A percentile compares a stretch with the other conserved stretches of the same genome.
Conservation (phyloP, 202 grass and related monocot species). For the Zoysia matrella region DNA sequence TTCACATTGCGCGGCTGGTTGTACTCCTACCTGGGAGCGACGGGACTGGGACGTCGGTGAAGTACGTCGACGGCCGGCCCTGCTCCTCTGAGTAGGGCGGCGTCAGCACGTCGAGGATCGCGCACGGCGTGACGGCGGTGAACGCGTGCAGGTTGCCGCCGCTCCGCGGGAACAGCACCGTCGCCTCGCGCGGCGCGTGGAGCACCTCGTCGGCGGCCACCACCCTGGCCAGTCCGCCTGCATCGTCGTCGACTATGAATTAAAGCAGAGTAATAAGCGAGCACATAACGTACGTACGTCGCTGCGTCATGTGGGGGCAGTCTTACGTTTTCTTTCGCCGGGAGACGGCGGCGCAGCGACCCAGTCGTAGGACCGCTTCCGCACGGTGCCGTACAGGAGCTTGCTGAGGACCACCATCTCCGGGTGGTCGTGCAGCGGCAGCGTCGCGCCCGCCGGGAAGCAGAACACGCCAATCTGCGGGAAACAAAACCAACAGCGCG, state of each 20-base stretch:
- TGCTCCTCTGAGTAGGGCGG: constrained; percentile 77
- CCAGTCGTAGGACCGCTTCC: constrained; percentile 78
- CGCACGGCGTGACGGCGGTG: constrained; percentile 81
- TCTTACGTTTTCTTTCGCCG: constrained; percentile 44
- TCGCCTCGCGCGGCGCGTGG: constrained; percentile 55
- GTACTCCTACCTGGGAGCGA: constrained; percentile 55
- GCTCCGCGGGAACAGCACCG: constrained; percentile 75
- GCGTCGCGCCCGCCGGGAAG: constrained; percentile 74
- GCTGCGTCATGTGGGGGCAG: background rate
- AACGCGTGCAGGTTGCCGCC: constrained; percentile 91
- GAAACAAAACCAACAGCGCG: background rate
- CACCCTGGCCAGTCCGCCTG: constrained; percentile 73
- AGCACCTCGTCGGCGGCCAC: constrained; percentile 58
- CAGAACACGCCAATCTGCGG: constrained; percentile 84
- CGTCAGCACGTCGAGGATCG: constrained; percentile 77
- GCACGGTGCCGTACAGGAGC: constrained; percentile 69
- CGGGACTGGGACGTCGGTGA: constrained; percentile 47
- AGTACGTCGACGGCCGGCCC: constrained; percentile 74
- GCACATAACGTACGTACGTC: background rate
- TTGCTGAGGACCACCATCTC: constrained; percentile 91
- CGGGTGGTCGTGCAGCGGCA: constrained; percentile 92
- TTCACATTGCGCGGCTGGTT: background rate
- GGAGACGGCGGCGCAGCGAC: constrained; percentile 27
- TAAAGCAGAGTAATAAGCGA: too few relatives aligned
- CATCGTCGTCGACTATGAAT: background rate